Percentiles rank a stretch among this genome's conserved stretches.
Conservation (phyloP, 495 filamentous ascomycete genomes). For the Tuber calosporum region DNA sequence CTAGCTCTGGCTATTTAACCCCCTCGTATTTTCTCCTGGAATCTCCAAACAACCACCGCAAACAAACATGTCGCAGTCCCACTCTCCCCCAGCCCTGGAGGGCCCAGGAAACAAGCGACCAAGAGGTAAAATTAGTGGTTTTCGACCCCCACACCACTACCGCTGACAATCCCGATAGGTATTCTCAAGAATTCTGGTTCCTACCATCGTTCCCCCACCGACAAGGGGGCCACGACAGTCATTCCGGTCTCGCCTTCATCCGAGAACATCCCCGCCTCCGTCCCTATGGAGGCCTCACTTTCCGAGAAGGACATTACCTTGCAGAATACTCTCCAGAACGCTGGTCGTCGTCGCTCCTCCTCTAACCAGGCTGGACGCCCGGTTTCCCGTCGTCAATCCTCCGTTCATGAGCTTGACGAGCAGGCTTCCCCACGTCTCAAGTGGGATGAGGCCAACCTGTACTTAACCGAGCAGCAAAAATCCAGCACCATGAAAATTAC, state of each 20-base stretch:
- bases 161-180: conserved; percentile 49
- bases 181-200: conserved; percentile 81
- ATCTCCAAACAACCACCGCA: conserved; percentile 13
- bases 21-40: conserved; percentile 12
- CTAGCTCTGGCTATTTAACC: not conserved
- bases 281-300: conserved; percentile 44
- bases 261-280: conserved; percentile 36
- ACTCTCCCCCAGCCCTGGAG: conserved; percentile 34
- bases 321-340: conserved; percentile 89
- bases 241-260: conserved; percentile 47
- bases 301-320: conserved; percentile 81
- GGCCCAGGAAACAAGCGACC: conserved; percentile 57
- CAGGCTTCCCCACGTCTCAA: conserved; percentile 59
- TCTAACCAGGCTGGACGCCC: conserved; percentile 53
- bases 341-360: conserved; percentile 79
- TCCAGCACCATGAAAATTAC: conserved; percentile 96
- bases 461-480: conserved; percentile 90
- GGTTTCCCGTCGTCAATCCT: conserved; percentile 64
- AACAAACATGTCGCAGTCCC: conserved; percentile 34
- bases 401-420: conserved; percentile 43
- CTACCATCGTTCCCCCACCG: conserved; percentile 53
- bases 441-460: conserved; percentile 97
- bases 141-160: conserved; percentile 12
- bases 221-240: conserved; percentile 44
- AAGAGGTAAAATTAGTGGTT: conserved; percentile 55